These are phyloP conservation scores for Phytophthora tentaculata DNA, from an alignment of 352 stramenopile genomes.

Conservation along the genomic window DNA sequence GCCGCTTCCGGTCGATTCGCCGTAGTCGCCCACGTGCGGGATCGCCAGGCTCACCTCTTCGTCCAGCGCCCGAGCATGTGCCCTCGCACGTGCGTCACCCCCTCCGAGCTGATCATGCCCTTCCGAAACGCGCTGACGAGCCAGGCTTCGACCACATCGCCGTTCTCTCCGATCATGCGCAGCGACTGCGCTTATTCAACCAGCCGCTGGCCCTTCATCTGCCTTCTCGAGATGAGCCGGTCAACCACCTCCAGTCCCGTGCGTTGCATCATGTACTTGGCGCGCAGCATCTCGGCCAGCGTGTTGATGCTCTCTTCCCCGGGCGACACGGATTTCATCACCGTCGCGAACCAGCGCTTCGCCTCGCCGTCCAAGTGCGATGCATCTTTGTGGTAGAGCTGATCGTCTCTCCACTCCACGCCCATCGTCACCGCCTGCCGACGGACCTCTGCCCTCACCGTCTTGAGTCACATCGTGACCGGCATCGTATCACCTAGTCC, in stretches of 20 bases:
- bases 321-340: not conserved
- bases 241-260: not conserved
- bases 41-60: too few species aligned
- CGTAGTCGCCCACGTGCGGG: too few species aligned
- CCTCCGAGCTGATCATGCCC: too few species aligned
- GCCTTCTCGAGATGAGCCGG: not conserved
- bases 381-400: slow-evolving; percentile 12
- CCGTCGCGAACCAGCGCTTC: slow-evolving; percentile 7
- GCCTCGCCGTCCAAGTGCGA: slow-evolving; percentile 11
- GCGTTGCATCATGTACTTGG: not conserved
- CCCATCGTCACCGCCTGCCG: slow-evolving; percentile 2
- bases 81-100: too few species aligned
- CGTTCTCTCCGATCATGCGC: not conserved
- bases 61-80: too few species aligned
- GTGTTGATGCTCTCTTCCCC: not conserved
- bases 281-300: not conserved
- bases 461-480: slow-evolving; percentile 8
- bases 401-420: not conserved
- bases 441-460: not conserved
- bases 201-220: not conserved
- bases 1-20: too few species aligned
- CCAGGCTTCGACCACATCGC: not conserved
- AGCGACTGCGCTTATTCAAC: not conserved
- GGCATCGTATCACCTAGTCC: slow-evolving; percentile 8
- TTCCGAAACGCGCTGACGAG: not conserved